Conservation (phyloP, 352 stramenopile species). For the Phytophthora tentaculata region DNA sequence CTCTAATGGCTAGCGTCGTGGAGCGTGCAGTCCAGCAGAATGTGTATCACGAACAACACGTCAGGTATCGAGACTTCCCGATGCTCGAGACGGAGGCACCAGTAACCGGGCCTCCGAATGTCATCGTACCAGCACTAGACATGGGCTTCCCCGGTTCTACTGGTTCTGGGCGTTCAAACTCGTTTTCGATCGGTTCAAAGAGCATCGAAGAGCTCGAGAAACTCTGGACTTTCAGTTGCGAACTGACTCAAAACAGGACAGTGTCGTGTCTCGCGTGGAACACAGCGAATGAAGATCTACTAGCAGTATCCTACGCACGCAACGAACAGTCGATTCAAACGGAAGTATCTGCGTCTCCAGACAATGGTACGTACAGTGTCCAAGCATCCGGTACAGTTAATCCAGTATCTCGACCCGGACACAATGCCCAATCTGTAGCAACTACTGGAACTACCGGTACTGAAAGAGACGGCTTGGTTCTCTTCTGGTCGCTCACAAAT, state of each 20-base stretch:
- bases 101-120: slow-evolving; percentile 18
- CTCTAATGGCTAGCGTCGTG: slow-evolving; percentile 69
- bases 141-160: slow-evolving; percentile 23
- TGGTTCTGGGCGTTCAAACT: slow-evolving; percentile 5
- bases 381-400: not conserved
- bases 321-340: slow-evolving; percentile 4
- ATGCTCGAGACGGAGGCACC: slow-evolving; percentile 26
- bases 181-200: slow-evolving; percentile 5
- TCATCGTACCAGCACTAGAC: slow-evolving; percentile 20
- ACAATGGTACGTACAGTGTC: not conserved
- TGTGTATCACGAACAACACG: slow-evolving; percentile 84
- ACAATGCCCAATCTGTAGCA: slow-evolving; percentile 15
- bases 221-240: slow-evolving; percentile 80
- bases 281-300: slow-evolving; percentile 85
- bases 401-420: slow-evolving; percentile 14
- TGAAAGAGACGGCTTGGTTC: slow-evolving; percentile 75
- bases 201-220: slow-evolving; percentile 51
- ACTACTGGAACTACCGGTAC: slow-evolving; percentile 1
- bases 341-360: slow-evolving; percentile 1
- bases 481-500: slow-evolving; percentile 95
- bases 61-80: slow-evolving; percentile 86
- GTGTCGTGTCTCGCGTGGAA: slow-evolving; percentile 90
- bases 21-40: slow-evolving; percentile 91
- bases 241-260: slow-evolving; percentile 57
- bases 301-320: slow-evolving; percentile 89